Evolutionary conservation across 1,139 yeast species (phyloP).

Genomic region (Debaryomyces coudertii): DNA sequence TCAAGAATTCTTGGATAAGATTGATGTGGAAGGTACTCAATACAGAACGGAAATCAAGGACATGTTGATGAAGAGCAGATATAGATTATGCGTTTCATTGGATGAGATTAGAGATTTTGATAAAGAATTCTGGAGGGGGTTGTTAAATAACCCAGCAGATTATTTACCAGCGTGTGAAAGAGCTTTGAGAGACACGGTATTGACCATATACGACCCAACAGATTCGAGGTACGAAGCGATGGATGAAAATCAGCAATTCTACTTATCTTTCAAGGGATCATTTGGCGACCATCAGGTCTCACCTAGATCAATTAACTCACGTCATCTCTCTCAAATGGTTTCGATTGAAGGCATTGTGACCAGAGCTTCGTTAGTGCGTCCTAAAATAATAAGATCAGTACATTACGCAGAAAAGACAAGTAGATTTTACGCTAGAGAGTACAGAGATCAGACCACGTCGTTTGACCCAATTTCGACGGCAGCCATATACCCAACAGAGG

Average conservation of each 20-base stretch:
- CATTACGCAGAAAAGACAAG: slow-evolving; percentile 89
- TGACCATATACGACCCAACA: slow-evolving; percentile 63
- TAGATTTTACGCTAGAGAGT: slow-evolving; percentile 86
- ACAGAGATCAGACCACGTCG: slow-evolving; percentile 90
- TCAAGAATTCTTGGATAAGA: slow-evolving; percentile 78
- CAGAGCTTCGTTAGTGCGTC: slow-evolving; percentile 88
- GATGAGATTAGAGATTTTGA: slow-evolving; percentile 91
- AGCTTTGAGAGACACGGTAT: slow-evolving; percentile 81
- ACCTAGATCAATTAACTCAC: slow-evolving; percentile 84
- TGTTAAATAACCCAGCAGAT: slow-evolving; percentile 78
- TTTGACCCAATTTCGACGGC: slow-evolving; percentile 84
- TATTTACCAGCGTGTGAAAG: slow-evolving; percentile 87
- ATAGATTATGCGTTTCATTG: slow-evolving; percentile 72
- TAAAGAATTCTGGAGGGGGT: slow-evolving; percentile 75
- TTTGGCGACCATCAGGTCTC: slow-evolving; percentile 88
- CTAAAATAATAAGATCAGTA: slow-evolving; percentile 88
- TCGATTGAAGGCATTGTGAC: slow-evolving; percentile 96
- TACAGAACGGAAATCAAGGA: slow-evolving; percentile 71
- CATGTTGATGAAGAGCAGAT: slow-evolving; percentile 67
- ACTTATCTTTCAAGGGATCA: slow-evolving; percentile 85
- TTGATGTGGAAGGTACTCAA: slow-evolving; percentile 51
- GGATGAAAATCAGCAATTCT: slow-evolving; percentile 67
- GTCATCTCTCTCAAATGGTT: slow-evolving; percentile 76
- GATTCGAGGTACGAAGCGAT: slow-evolving; percentile 53
- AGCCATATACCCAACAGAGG: slow-evolving; percentile 92